Base-by-base conservation (phyloP, 441 rosid genomes). In the Euphorbia schlechtendalii region DNA sequence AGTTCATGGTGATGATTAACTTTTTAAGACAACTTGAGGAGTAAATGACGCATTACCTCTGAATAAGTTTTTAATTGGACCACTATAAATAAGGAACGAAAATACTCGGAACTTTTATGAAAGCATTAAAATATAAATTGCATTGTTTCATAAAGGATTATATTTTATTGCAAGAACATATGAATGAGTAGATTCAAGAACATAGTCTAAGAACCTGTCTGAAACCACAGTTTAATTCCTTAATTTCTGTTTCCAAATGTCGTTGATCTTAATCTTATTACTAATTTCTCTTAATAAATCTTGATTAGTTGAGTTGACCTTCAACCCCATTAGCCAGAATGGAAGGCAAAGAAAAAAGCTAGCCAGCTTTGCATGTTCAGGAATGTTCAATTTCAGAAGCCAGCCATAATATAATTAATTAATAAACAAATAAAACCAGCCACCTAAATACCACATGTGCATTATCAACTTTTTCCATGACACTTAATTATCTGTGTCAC, bases 381-480 rank as follows among this genome's bases (percentile, higher is more conserved):
- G 63, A 59, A 59, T 59, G 63, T 36, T 20, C 20, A 59, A 36
- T 36, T 11, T 38, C 3, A 20, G 46, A 27, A 59, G 46, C n/a
- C 46, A 57, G 3, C 34, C n/a, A n/a, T n/a, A n/a, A n/a, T n/a
- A 20, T 1, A 0, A 9, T 18, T 12, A 11, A 11, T 20, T 3
- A 10, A 20, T 2, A 59, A 36, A 36, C 24, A 21, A 9, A 38
- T 59, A 36, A 36, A 59, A 12, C 17, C 27, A 59, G 48, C n/a
- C 48, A 59, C 63, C 63, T 21, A 38, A 36, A 46, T 21, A 36
- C 63, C 63, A 59, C n/a, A n/a, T n/a, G n/a, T n/a, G n/a, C n/a
- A n/a, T n/a, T n/a, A n/a, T n/a, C n/a, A n/a, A n/a, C n/a, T n/a
- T n/a, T n/a, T n/a, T n/a, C n/a, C n/a, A n/a, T n/a, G n/a, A n/a